Base-by-base conservation (phyloP, 1,284 basidiomycete species). In the Earliella scabrosa region DNA sequence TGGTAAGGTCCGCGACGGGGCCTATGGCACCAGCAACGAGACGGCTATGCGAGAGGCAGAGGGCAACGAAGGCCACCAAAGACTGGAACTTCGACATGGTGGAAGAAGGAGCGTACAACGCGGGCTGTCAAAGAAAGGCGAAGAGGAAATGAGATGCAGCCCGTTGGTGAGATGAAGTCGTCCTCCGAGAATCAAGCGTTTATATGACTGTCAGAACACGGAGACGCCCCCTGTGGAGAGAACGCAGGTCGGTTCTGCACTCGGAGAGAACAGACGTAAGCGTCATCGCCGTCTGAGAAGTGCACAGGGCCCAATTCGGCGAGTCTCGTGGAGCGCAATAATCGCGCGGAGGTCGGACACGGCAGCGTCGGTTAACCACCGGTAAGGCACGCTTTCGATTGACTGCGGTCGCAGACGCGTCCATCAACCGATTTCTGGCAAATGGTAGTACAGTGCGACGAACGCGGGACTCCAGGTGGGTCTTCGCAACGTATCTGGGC, bases 1-100 rank as follows among this genome's bases (percentile, higher is more conserved):
- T 59, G 20, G 23, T 32, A 11, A 69, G 48, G 32, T 60, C 56
- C 14, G 63, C 53, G 21, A 62, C 45, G 13, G 63, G 57, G 1
- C 60, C 64, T 16, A 64, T 58, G 35, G 59, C 58, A 20, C 39
- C 55, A 20, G 29, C 27, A 18, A 23, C 46, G 13, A 48, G 35
- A 16, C 46, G 46, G 16, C 34, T 18, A 36, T 40, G 8, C 10
- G 50, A 26, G n/a, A 50, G 46, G 32, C 38, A 53, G 14, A 55
- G 34, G 10, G 55, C 39, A 26, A 52, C 36, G 20, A 57, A 18
- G 14, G 23, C 29, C 20, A 21, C 26, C 14, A 52, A 34, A 41
- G 45, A 47, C 14, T 51, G 54, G 18, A 56, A 26, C 27, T 24
- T 56, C 29, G 44, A 45, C 54, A 56, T 56, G 31, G 9, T 29